These are phyloP conservation scores for Sclerotinia subarctica DNA, from an alignment of 2,329 filamentous ascomycete species.

Conservation along the genomic window DNA sequence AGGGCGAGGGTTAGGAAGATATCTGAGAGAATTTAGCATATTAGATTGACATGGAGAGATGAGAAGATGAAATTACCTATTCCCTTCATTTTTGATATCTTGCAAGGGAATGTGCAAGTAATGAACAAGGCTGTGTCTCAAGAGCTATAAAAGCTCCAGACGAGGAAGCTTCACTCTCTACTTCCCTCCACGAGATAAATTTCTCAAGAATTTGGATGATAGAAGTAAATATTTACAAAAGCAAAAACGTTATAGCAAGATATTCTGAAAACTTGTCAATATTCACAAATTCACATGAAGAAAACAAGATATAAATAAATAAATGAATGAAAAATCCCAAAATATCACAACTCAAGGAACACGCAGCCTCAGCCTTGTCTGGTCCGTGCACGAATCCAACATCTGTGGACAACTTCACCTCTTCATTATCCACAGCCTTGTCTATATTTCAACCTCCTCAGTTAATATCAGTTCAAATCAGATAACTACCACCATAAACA, in stretches of 20 bases:
- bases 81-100: conserved; percentile 30
- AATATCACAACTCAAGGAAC: not conserved
- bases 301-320: not conserved
- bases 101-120: not conserved
- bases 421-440: conserved; percentile 16
- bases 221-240: not conserved
- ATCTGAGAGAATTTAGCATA: conserved; percentile 40
- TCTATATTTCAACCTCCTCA: conserved; percentile 15
- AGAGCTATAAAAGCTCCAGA: not conserved
- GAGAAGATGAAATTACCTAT: conserved; percentile 26
- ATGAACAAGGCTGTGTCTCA: not conserved
- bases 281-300: not conserved
- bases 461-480: conserved; percentile 9
- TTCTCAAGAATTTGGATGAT: not conserved
- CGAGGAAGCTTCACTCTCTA: conserved; percentile 7
- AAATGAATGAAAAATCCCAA: not conserved
- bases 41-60: not conserved
- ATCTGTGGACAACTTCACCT: conserved; percentile 19
- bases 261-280: not conserved
- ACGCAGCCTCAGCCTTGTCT: conserved; percentile 9
- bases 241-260: not conserved
- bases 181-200: not conserved
- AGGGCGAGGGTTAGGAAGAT: conserved; percentile 52
- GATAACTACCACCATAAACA: not conserved
- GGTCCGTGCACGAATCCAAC: conserved; percentile 4